These are phyloP conservation scores for Cutaneotrichosporon spelunceum DNA, from an alignment of 1,284 basidiomycete species.

Conservation along the genomic window DNA sequence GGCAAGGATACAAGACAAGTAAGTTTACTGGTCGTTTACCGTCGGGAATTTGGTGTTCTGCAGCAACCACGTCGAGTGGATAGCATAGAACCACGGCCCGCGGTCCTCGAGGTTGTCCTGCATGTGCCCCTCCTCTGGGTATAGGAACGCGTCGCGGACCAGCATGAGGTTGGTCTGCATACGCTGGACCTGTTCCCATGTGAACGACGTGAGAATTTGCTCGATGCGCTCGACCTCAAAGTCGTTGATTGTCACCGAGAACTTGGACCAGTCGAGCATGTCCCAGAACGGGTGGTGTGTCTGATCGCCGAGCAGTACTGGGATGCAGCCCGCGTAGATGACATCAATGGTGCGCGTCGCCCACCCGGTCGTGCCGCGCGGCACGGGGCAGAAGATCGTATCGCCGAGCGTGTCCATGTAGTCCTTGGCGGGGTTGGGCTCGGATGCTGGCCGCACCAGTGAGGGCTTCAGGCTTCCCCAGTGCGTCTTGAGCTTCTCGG, in stretches of 20 bases:
- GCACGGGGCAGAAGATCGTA: constrained; percentile 49
- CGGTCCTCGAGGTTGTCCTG: constrained; percentile 22
- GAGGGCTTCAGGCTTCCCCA: constrained; percentile 13
- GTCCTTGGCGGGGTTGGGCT: constrained; percentile 11
- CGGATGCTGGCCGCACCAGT: not conserved
- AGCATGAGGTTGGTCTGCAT: constrained; percentile 49
- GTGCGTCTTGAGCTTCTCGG: constrained; percentile 27
- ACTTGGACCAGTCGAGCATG: constrained; percentile 48
- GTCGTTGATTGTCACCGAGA: constrained; percentile 43
- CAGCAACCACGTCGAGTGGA: constrained; percentile 39
- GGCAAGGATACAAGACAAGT: not conserved
- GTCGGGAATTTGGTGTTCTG: constrained; percentile 11
- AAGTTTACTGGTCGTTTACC: not conserved
- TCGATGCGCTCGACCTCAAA: constrained; percentile 42
- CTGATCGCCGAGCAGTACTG: constrained; percentile 47
- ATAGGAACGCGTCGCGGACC: constrained; percentile 50
- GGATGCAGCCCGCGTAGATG: constrained; percentile 52
- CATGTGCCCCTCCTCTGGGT: constrained; percentile 34
- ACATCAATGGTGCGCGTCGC: constrained; percentile 46
- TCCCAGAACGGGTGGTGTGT: constrained; percentile 46
- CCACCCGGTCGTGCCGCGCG: constrained; percentile 43
- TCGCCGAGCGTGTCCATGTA: constrained; percentile 45
- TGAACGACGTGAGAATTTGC: constrained; percentile 38
- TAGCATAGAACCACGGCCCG: constrained; percentile 41
- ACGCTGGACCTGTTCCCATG: constrained; percentile 32